These are phyloP conservation scores for Coemansia sp. DNA, from an alignment of 192 early-diverging fungal genomes.

Conservation along the genomic window DNA sequence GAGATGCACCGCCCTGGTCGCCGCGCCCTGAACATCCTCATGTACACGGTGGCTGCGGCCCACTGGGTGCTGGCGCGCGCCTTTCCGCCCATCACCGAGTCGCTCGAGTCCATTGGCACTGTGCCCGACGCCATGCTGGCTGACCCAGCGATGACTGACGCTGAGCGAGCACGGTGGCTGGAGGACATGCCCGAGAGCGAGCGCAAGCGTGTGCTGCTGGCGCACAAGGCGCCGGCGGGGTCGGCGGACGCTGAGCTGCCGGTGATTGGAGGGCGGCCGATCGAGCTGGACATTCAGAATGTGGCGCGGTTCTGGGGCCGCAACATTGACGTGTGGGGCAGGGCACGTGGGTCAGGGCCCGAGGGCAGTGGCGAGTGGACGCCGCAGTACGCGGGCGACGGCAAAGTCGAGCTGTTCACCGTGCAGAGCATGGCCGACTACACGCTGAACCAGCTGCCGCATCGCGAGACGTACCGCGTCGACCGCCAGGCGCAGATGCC, in stretches of 20 bases:
- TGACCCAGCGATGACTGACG: conserved; percentile 46
- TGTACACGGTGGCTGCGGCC: conserved; percentile 65
- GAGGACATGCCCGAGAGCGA: conserved; percentile 37
- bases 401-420: conserved; percentile 68
- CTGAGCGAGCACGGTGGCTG: conserved; percentile 38
- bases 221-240: conserved; percentile 38
- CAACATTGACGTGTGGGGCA: conserved; percentile 72
- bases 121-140: conserved; percentile 57
- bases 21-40: conserved; percentile 67
- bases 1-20: conserved; percentile 70
- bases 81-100: conserved; percentile 66
- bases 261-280: conserved; percentile 62
- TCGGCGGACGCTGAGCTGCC: conserved; percentile 57
- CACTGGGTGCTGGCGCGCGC: conserved; percentile 67
- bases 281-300: conserved; percentile 76
- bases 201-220: conserved; percentile 42
- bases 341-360: conserved; percentile 31
- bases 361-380: conserved; percentile 65
- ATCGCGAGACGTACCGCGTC: conserved; percentile 60
- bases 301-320: conserved; percentile 75
- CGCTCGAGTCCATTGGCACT: conserved; percentile 63
- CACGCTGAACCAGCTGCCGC: conserved; percentile 65
- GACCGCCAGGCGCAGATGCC: conserved; percentile 71
- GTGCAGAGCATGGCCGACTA: conserved; percentile 67
- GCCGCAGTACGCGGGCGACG: conserved; percentile 71